A percentile compares a stretch with the other conserved stretches of the same genome.
These are phyloP conservation scores for Alternaria panax DNA, from an alignment of 2,329 filamentous ascomycete species.

Conservation along the genomic window DNA sequence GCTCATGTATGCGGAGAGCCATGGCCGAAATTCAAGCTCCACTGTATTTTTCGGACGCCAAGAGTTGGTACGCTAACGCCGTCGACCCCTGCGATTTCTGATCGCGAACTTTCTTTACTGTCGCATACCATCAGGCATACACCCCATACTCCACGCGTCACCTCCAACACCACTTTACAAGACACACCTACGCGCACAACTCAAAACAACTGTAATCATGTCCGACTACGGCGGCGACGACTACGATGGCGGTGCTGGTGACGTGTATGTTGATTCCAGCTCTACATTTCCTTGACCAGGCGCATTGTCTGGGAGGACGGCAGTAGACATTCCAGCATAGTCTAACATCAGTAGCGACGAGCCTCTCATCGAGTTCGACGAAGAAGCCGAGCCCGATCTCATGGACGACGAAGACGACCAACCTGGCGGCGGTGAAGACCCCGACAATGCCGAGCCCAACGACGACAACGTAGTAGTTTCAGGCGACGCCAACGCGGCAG, in stretches of 20 bases:
- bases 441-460: constrained; percentile 41
- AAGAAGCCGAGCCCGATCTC: constrained; percentile 68
- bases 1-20: constrained; percentile 11
- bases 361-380: constrained; percentile 60
- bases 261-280: constrained; percentile 34
- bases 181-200: neutral
- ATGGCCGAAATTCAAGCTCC: constrained; percentile 11
- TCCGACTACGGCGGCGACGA: constrained; percentile 57
- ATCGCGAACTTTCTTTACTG: constrained; percentile 25
- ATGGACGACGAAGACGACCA: constrained; percentile 69
- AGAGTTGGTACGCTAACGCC: constrained; percentile 30
- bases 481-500: constrained; percentile 62
- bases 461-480: constrained; percentile 55
- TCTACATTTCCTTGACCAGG: neutral
- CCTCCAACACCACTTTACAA: neutral
- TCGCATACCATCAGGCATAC: constrained; percentile 14
- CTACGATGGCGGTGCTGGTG: constrained; percentile 42
- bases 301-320: constrained; percentile 11
- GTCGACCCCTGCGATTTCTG: constrained; percentile 27
- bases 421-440: constrained; percentile 46
- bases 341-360: constrained; percentile 45
- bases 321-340: neutral
- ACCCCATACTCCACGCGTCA: constrained; percentile 10
- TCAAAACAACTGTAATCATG: constrained; percentile 41
- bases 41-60: constrained; percentile 31